Conservation (phyloP, 2,329 filamentous ascomycete species). For the Hymenoscyphus fructigenus region DNA sequence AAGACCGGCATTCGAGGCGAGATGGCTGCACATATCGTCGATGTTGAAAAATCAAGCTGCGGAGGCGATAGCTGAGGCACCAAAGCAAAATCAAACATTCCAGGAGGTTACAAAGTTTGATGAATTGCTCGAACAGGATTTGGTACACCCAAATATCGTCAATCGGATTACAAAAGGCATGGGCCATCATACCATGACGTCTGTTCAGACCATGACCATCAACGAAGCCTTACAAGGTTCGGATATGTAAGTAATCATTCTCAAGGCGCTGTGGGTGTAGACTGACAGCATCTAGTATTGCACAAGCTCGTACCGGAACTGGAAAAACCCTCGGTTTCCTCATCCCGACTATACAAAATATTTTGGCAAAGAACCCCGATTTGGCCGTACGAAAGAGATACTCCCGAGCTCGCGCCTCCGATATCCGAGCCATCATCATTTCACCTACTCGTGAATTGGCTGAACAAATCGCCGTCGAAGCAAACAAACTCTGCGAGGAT, state of each 20-base stretch:
- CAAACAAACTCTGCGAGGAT: slow-evolving; percentile 43
- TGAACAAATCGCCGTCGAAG: slow-evolving; percentile 78
- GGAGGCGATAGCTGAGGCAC: slow-evolving; percentile 7
- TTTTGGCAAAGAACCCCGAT: slow-evolving; percentile 61
- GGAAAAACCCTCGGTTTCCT: slow-evolving; percentile 96
- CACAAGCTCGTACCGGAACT: slow-evolving; percentile 94
- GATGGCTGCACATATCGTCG: slow-evolving; percentile 33
- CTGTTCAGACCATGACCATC: slow-evolving; percentile 85
- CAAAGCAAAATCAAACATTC: slow-evolving; percentile 7
- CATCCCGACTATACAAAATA: slow-evolving; percentile 77
- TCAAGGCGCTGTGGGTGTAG: background rate
- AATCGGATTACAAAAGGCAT: slow-evolving; percentile 66
- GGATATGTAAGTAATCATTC: slow-evolving; percentile 35
- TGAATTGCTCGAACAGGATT: slow-evolving; percentile 31
- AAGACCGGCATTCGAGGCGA: slow-evolving; percentile 23
- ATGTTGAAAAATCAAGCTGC: slow-evolving; percentile 22
- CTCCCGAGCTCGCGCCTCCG: slow-evolving; percentile 47
- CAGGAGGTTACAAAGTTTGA: slow-evolving; percentile 33
- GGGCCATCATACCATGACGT: slow-evolving; percentile 82
- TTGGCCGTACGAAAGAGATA: slow-evolving; percentile 47
- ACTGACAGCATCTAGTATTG: slow-evolving; percentile 58
- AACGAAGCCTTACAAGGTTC: slow-evolving; percentile 69
- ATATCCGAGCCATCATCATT: slow-evolving; percentile 70
- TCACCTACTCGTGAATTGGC: slow-evolving; percentile 82
- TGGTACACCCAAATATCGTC: slow-evolving; percentile 36